Base-by-base conservation (phyloP, 225 moss, liverwort and hornwort genomes). In the Pleurozium schreberi region DNA sequence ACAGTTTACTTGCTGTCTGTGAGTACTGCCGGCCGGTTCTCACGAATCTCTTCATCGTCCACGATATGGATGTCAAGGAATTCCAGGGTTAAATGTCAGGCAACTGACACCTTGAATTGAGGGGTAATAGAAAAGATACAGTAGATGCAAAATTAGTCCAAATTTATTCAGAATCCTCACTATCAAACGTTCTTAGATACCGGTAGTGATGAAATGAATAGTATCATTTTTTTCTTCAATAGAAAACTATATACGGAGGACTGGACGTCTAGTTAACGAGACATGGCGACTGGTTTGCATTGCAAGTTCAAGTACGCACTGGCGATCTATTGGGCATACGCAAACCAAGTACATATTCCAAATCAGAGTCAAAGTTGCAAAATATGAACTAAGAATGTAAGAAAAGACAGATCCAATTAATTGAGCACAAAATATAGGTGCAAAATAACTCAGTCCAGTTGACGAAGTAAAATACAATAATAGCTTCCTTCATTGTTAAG, bases 401-500 rank as follows among this genome's bases (percentile, higher is more conserved):
- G 60, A 59, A 43, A 20, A 60, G 30, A 19, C 5, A 42, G 6
- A 66, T 12, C n/a, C 67, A n/a, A n/a, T 68, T 49, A n/a, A n/a
- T 68, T 49, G 20, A 68, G 55, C 40, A n/a, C 5, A 69, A 31
- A 20, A n/a, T n/a, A n/a, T n/a, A 68, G 30, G 30, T 70, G 74
- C 74, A 85, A 85, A 18, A 85, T 38, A 75, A 85, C 53, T 66
- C 27, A 27, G 47, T 49, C 86, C 49, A 86, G 52, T 55, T 82
- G 85, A 88, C 61, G 75, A 90, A 77, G n/a, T 88, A 90, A 88
- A 83, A 62, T 89, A 89, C 86, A 93, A 88, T 87, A 74, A 65
- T 61, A 90, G 61, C 68, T 66, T 89, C 83, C 74, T 87, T 68
- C 68, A 92, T 55, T 90, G 87, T 61, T 69, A 80, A 89, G 89